Evolutionary conservation across 2,329 filamentous ascomycete genomes (phyloP), one percentile per base, ranked within the genome.

Genomic region (Tolypocladium paradoxum): DNA sequence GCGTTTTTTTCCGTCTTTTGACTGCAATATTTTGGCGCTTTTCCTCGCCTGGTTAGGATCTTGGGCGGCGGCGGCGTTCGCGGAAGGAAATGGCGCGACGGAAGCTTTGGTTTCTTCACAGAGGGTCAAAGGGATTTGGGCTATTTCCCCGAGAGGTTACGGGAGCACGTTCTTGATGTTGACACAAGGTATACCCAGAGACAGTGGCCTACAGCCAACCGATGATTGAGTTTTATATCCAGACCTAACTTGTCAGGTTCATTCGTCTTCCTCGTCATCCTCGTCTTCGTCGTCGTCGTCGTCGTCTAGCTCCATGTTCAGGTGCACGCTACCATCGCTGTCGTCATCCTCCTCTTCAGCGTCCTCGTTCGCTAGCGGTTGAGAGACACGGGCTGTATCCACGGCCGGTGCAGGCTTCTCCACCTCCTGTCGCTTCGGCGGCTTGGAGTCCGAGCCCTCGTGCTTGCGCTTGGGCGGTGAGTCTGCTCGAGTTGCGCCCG

Each of bases 251-350:
- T 47, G 27, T 9, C 9, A 9, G 4, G 8, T 20, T 53, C 43
- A 47, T 51, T 43, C 51, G 16, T 62, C 56, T 9, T 65, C 57
- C 12, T 59, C 58, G 6, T 61, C 62, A 1, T 66, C 56, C 3
- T 63, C 66, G 0, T 68, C 64, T 1, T 69, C 70, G 0, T 75
- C 73, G 0, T 75, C 75, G 1, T 72, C 72, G 11, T 76, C 73
- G 18, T 77, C 76, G 11, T 82, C 79, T 11, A 83, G 64, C 47
- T 79, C 78, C 77, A 82, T 82, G 52, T 82, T 78, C 53, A 82
- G 67, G 64, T 82, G 76, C 14, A 82, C 74, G 54, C 78, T 82
- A 52, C 75, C 77, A 53, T 81, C 77, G 16, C 73, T 73, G 34
- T 73, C 71, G 22, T 75, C 73, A n/a, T 73, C 73, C 1, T 75